phyloP scores from a whole-genome alignment of 495 filamentous ascomycete genomes.

The Talaromyces proteolyticus region DNA sequence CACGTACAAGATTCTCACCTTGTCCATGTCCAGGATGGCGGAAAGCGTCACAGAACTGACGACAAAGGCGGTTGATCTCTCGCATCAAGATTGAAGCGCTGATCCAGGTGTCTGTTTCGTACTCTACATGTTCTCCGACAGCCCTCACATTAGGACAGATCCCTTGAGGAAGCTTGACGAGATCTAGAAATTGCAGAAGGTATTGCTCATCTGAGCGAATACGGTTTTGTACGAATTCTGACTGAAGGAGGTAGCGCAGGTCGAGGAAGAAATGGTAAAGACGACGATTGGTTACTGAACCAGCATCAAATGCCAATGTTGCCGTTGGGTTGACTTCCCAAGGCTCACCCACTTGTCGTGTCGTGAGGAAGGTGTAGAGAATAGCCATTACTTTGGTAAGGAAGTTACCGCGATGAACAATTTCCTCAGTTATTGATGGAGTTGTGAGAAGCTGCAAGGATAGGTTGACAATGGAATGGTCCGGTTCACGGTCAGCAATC shows the following conservation, averaged over 20 bases:
- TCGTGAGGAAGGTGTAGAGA: slow-evolving; percentile 94
- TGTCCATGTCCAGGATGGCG: slow-evolving; percentile 54
- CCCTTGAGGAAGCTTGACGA: slow-evolving; percentile 92
- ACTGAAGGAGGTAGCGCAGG: slow-evolving; percentile 81
- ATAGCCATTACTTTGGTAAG: slow-evolving; percentile 92
- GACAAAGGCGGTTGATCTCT: slow-evolving; percentile 87
- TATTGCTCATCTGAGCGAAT: slow-evolving; percentile 80
- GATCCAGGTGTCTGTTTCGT: slow-evolving; percentile 97
- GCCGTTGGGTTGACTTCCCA: slow-evolving; percentile 77
- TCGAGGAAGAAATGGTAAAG: slow-evolving; percentile 98
- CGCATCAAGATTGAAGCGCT: slow-evolving; percentile 89
- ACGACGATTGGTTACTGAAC: slow-evolving; percentile 86
- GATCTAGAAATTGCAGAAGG: slow-evolving; percentile 86
- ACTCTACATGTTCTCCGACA: slow-evolving; percentile 93
- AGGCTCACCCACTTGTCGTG: slow-evolving; percentile 88
- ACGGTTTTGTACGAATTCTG: slow-evolving; percentile 76
- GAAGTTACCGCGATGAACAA: slow-evolving; percentile 93
- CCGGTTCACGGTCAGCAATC: slow-evolving; percentile 92
- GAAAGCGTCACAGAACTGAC: slow-evolving; percentile 85
- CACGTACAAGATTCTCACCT: slow-evolving; percentile 55
- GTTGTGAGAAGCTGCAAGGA: slow-evolving; percentile 95
- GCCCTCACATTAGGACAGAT: slow-evolving; percentile 92
- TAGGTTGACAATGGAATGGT: slow-evolving; percentile 97
- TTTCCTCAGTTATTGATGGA: slow-evolving; percentile 90
- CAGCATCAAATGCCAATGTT: slow-evolving; percentile 85